Evolutionary conservation across 495 filamentous ascomycete species (phyloP), one percentile per base, ranked within the genome.

Genomic region (Wilcoxina mikolae): DNA sequence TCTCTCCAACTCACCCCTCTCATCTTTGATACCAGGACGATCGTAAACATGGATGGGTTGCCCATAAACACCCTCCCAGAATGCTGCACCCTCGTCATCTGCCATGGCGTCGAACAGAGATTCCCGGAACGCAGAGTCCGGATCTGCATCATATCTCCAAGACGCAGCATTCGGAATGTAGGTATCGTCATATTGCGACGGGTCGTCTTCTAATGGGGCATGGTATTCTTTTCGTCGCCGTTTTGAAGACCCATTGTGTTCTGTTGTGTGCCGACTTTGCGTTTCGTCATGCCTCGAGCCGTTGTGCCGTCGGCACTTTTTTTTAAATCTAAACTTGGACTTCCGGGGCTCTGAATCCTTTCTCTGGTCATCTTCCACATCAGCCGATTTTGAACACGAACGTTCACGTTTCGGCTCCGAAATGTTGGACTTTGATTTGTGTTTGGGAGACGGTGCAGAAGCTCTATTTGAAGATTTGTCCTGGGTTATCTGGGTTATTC

Each of bases 91-190:
- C 71, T 98, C 91, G 69, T 98, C 91, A 69, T 98, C 91, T 35
- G 88, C 93, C 67, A 98, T 81, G n/a, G 91, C 91, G 68, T 98
- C 91, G 73, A 96, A 95, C 45, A 96, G 80, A n/a, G 86, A 91
- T 71, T 94, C 86, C 24, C 86, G 82, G 69, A 98, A 98, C 15
- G 89, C 88, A 9, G 74, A 69, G 18, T 81, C 76, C 3, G 84
- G 73, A 58, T 81, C 75, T 15, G 76, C 50, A 3, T 17, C 23
- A 38, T 60, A 69, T 51, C 68, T 61, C n/a, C 53, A 60, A 4
- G 70, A 69, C 35, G 64, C 63, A 27, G 62, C 33, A 54, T 73
- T 72, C 24, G 69, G 68, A 23, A 79, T 67, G 29, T 75, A 72
- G 2, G 73, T 75, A 44, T 74, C 69, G 29, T 77, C 73, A 67